Base-by-base conservation (phyloP, 257 asterid genomes). In the Gynochthodes officinalis region DNA sequence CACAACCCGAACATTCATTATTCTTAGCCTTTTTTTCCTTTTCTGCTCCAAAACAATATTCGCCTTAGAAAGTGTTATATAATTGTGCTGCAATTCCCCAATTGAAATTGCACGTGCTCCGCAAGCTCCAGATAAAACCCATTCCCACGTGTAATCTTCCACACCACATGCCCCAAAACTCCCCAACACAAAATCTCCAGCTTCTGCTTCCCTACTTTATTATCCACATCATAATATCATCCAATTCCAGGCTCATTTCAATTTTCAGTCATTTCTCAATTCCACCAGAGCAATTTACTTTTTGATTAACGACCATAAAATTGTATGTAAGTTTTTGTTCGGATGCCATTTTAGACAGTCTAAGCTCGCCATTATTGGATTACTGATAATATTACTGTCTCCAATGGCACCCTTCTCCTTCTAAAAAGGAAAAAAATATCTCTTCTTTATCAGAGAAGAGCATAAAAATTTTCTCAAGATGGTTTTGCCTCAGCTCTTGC, bases 401-500 rank as follows among this genome's bases (percentile, higher is more conserved):
- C 69, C 43, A 69, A 69, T 60, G 66, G 23, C 18, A 7, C 49
- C 2, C 14, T n/a, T 13, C 30, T 60, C 6, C 0, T 13, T 32
- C 67, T 54, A 39, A 61, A 39, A 68, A 49, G 1, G 5, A 5
- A 25, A 48, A 52, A 35, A 37, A 44, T n/a, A 48, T 10, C 40
- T 11, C 61, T 25, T 27, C 64, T 80, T 65, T 64, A 21, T 49
- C n/a, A 37, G 64, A 16, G 67, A 64, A 72, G 25, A 60, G 33
- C 21, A n/a, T 48, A 37, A 32, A n/a, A 64, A 21, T 21, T 23
- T 18, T 33, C 21, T 69, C 63, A 61, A 25, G 70, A 91, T 94
- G 98, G 98, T 96, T 33, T 53, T 93, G 57, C 94, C 96, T 66
- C 96, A 89, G 77, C 77, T 91, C 80, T 75, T 91, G 63, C 98